Evolutionary conservation across 2,329 filamentous ascomycete genomes (phyloP), one percentile per base, ranked within the genome.

Genomic region (Nothophaeocryptopus gaeumannii): DNA sequence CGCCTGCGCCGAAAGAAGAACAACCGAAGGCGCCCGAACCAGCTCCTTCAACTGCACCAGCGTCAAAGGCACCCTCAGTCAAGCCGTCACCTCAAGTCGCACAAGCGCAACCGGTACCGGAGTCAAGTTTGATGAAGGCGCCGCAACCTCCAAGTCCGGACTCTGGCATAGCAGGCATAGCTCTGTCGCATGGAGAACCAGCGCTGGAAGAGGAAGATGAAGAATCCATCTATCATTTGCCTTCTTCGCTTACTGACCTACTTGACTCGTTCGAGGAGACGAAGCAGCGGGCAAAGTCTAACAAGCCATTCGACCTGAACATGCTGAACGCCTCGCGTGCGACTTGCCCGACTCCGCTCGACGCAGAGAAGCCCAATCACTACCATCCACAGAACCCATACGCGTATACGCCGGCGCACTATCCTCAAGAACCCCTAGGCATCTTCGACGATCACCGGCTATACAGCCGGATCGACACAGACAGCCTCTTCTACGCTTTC

Each of bases 401-500:
- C 70, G 84, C 71, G 1, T 76, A 86, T 62, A 87, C 87, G 5
- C 85, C 85, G 2, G 77, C 88, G 7, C 88, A 93, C 60, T 99
- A 95, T 70, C 93, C 93, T 5, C 89, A 95, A 66, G 90, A 96
- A 66, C 87, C 91, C n/a, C 77, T 96, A 36, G 76, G 86, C 2
- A 89, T 97, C 58, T 92, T 97, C 61, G 90, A 96, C 62, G 90
- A 99, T 70, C 88, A 89, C 31, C 79, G 88, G 39, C 73, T 99
- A 54, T 99, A 96, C 71, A 81, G 82, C 20, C 82, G 89, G 50
- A 92, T 99, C 53, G 93, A 99, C 64, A 90, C 91, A 0, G 93
- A 99, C 67, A 96, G 92, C 29, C 78, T 99, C 8, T 99, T 99
- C 73, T 99, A 99, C 73, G 88, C 96, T 39, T 99, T 99, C 73